Percentiles rank a stretch among this genome's conserved stretches.
phyloP scores from a whole-genome alignment of 192 early-diverging fungal genomes.

The Diversispora epigaea region DNA sequence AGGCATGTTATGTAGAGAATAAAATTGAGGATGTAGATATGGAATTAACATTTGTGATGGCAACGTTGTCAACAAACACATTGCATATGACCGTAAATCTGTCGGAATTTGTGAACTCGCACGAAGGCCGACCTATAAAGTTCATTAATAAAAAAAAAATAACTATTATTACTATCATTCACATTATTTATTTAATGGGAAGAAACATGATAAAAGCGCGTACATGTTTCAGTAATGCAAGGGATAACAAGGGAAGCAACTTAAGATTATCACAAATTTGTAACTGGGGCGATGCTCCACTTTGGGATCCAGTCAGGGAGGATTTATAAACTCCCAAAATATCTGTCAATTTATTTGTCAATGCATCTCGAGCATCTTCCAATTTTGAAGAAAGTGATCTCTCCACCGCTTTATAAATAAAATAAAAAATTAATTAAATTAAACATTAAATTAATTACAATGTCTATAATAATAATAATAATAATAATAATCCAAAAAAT shows the following conservation, averaged over 20 bases:
- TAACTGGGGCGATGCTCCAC: conserved; percentile 77
- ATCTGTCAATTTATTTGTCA: conserved; percentile 83
- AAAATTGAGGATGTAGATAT: conserved; percentile 75
- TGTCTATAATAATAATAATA: too few relatives aligned
- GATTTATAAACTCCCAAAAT: conserved; percentile 90
- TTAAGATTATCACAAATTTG: conserved; percentile 83
- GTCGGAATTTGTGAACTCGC: conserved; percentile 68
- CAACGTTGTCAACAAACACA: conserved; percentile 79
- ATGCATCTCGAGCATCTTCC: conserved; percentile 91
- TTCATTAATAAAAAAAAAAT: neutral
- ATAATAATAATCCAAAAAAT: neutral
- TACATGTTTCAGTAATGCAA: conserved; percentile 86
- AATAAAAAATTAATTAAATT: neutral
- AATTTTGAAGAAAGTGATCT: conserved; percentile 79
- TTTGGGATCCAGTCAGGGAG: conserved; percentile 65
- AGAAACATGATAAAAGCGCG: conserved; percentile 24
- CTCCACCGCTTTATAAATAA: conserved; percentile 70
- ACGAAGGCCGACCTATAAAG: conserved; percentile 55
- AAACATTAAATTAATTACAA: neutral
- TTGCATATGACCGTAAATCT: conserved; percentile 78
- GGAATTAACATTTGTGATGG: conserved; percentile 74
- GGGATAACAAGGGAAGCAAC: conserved; percentile 77
- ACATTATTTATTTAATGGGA: too few relatives aligned
- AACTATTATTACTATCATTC: neutral
- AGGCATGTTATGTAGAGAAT: conserved; percentile 81